Conservation (phyloP, 352 stramenopile species). For the Globisporangium spiculum region DNA sequence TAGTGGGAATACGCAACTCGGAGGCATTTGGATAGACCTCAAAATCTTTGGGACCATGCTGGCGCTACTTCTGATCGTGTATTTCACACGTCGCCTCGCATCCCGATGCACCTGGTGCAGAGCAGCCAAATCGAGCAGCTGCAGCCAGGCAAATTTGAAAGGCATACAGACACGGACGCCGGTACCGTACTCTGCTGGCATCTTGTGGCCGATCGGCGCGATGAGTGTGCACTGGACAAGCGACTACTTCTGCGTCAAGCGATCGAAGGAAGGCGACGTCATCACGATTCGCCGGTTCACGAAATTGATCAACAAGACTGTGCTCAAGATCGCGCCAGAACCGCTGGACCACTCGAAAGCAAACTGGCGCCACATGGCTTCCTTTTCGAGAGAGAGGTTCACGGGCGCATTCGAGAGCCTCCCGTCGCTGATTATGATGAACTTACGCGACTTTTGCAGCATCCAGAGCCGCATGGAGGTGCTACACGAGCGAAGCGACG, state of each 20-base stretch:
- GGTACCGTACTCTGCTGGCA: slow-evolving; percentile 15
- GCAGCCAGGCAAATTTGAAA: neutral
- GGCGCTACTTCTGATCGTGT: neutral
- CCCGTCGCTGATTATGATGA: slow-evolving; percentile 13
- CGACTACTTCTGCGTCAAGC: slow-evolving; percentile 15
- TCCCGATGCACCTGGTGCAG: neutral
- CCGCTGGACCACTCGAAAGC: neutral
- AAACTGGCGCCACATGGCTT: neutral
- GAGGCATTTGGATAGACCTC: slow-evolving; percentile 11
- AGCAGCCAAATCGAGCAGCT: neutral
- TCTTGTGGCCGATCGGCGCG: slow-evolving; percentile 12
- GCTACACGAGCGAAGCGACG: slow-evolving; percentile 8
- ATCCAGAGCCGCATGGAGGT: slow-evolving; percentile 9
- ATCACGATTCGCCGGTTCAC: neutral
- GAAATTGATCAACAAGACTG: neutral
- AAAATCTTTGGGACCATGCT: slow-evolving; percentile 13
- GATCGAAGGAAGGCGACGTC: neutral
- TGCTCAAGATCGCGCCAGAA: neutral
- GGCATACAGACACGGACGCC: slow-evolving; percentile 2
- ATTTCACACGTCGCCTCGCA: neutral
- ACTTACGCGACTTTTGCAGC: neutral
- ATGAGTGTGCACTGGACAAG: slow-evolving; percentile 19
- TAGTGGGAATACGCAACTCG: slow-evolving; percentile 7
- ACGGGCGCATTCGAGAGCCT: neutral
- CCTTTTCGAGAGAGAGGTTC: too few relatives aligned